Conservation (phyloP, 163 green algal genomes). For the Trebouxia gelatinosa region DNA sequence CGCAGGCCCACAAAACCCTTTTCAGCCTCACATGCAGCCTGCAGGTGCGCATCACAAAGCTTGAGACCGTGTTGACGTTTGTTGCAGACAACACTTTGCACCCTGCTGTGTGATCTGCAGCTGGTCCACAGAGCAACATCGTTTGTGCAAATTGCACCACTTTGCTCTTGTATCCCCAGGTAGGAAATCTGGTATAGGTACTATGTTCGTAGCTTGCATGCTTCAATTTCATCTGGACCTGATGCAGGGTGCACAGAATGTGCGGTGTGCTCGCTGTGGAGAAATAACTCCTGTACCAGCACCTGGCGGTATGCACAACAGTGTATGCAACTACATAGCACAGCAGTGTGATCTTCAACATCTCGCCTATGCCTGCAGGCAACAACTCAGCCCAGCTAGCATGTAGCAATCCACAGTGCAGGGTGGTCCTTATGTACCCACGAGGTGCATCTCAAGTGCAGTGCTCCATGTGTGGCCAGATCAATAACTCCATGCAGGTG, state of each 20-base stretch:
- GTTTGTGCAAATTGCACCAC: conserved; percentile 73
- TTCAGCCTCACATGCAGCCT: too few relatives aligned
- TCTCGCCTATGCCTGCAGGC: conserved; percentile 31
- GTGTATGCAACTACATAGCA: too few relatives aligned
- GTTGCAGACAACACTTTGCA: too few relatives aligned
- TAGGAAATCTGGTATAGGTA: conserved; percentile 12
- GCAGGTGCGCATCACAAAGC: too few relatives aligned
- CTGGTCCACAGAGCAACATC: conserved; percentile 59
- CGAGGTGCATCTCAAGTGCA: conserved; percentile 86
- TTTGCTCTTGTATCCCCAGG: conserved; percentile 75
- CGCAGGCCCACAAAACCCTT: too few relatives aligned
- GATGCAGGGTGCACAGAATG: conserved; percentile 76
- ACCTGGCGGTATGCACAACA: conserved; percentile 35
- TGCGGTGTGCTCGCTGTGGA: conserved; percentile 81
- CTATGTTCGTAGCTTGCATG: too few relatives aligned
- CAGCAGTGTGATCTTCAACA: too few relatives aligned
- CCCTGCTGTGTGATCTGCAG: conserved; percentile 20
- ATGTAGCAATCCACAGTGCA: conserved; percentile 76
- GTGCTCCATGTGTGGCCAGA: conserved; percentile 83
- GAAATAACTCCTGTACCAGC: conserved; percentile 73
- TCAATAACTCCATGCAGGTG: conserved; percentile 76
- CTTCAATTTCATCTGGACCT: too few relatives aligned
- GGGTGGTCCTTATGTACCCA: conserved; percentile 85
- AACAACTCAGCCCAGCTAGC: conserved; percentile 83
- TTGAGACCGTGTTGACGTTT: too few relatives aligned